Percentiles rank a stretch among this genome's conserved stretches.
These are phyloP conservation scores for Xylariaceae sp. DNA, from an alignment of 2,329 filamentous ascomycete species.

Conservation along the genomic window DNA sequence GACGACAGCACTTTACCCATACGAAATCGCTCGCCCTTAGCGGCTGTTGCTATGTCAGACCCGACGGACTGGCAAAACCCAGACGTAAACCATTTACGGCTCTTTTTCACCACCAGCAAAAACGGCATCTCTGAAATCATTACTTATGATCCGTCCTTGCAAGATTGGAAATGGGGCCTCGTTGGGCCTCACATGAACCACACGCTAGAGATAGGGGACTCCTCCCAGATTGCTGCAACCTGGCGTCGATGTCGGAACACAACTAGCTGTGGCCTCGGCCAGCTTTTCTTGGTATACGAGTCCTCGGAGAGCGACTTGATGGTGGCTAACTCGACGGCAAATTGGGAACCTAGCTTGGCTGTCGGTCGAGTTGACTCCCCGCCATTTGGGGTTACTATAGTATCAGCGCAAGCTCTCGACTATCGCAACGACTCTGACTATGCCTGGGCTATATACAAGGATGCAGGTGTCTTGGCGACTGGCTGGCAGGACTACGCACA, in stretches of 20 bases:
- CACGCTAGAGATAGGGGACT: background rate
- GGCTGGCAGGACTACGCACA: conserved; percentile 1
- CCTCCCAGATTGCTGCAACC: conserved; percentile 2
- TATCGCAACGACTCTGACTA: background rate
- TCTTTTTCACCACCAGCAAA: background rate
- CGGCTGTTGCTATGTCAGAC: background rate
- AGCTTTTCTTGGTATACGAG: background rate
- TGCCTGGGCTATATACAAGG: conserved; percentile 4
- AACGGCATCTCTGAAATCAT: conserved; percentile 1
- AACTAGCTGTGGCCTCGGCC: conserved; percentile 1
- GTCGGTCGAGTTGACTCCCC: background rate
- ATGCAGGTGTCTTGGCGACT: background rate
- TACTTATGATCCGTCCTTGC: background rate
- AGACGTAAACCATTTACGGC: conserved; percentile 1
- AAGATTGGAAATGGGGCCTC: conserved; percentile 1
- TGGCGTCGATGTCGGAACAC: conserved; percentile 2
- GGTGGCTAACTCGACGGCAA: conserved; percentile 3
- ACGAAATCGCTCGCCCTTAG: background rate
- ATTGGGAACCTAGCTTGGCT: conserved; percentile 1
- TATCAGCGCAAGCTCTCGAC: conserved; percentile 1
- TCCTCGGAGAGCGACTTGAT: background rate
- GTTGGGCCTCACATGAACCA: conserved; percentile 3
- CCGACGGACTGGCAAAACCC: background rate
- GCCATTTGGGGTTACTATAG: background rate
- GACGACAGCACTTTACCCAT: conserved; percentile 1